These are phyloP conservation scores for Mortierella alpina DNA, from an alignment of 192 early-diverging fungal species.

Conservation along the genomic window DNA sequence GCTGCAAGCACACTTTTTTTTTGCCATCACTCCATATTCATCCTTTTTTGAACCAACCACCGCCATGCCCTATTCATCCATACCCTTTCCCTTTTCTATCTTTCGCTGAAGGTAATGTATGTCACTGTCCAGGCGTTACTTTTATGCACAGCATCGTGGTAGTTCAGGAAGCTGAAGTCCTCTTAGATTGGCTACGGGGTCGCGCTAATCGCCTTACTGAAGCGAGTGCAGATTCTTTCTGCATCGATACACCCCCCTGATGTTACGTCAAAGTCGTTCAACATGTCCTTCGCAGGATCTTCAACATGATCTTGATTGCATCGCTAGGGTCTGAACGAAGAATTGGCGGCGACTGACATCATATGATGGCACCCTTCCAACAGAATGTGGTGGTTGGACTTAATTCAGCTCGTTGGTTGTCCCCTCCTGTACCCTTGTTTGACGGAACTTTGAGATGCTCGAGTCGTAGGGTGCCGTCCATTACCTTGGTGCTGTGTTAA, in stretches of 20 bases:
- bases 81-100: too few species aligned
- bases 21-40: too few species aligned
- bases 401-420: constrained; percentile 17
- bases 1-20: too few species aligned
- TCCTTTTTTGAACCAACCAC: too few species aligned
- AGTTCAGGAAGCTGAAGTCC: constrained; percentile 23
- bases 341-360: neutral
- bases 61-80: too few species aligned
- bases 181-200: constrained; percentile 15
- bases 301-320: constrained; percentile 19
- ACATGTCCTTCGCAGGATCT: constrained; percentile 4
- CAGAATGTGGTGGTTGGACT: constrained; percentile 22
- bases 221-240: constrained; percentile 4
- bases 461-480: constrained; percentile 14
- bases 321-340: constrained; percentile 3
- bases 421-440: constrained; percentile 15
- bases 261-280: constrained; percentile 9
- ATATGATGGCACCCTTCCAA: constrained; percentile 14
- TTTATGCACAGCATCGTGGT: neutral
- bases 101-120: too few species aligned
- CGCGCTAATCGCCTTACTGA: constrained; percentile 27
- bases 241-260: constrained; percentile 17
- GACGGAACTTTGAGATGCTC: constrained; percentile 21
- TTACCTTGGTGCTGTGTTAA: neutral
- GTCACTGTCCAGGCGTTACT: too few species aligned